These are phyloP conservation scores for Cynanchum wilfordii DNA, from an alignment of 257 asterid species.

Conservation along the genomic window DNA sequence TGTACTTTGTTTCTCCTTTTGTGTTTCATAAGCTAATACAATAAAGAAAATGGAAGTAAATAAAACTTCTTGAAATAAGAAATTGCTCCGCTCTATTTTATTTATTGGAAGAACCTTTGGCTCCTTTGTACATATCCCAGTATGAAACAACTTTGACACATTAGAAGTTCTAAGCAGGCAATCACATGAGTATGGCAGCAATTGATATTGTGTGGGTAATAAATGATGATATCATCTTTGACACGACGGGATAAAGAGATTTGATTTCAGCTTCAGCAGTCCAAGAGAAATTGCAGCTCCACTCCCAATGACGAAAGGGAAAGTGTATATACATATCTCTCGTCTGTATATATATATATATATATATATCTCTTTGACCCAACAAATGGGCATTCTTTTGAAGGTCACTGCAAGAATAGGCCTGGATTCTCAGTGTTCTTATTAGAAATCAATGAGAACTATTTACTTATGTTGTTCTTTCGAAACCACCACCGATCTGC, in stretches of 20 bases:
- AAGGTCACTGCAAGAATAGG: constrained; percentile 10
- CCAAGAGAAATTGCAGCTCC: background rate
- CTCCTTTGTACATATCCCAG: constrained; percentile 14
- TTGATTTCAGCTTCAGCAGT: constrained; percentile 5
- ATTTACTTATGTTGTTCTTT: constrained; percentile 44
- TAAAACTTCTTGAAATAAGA: background rate
- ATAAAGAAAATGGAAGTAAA: background rate
- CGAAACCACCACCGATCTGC: constrained; percentile 92
- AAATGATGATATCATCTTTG: constrained; percentile 11
- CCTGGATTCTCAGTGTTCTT: constrained; percentile 5
- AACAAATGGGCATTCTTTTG: background rate
- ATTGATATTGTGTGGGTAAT: background rate
- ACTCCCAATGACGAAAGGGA: background rate
- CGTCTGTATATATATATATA: background rate
- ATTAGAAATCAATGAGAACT: constrained; percentile 3
- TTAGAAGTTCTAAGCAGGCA: constrained; percentile 17
- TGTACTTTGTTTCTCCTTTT: background rate
- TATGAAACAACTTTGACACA: constrained; percentile 15
- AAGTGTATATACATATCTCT: background rate
- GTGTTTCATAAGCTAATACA: background rate
- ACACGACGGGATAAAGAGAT: background rate
- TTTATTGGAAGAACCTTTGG: constrained; percentile 14
- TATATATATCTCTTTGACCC: constrained; percentile 1
- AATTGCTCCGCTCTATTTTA: constrained; percentile 11
- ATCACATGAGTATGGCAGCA: constrained; percentile 16